Percentiles rank a stretch among this genome's conserved stretches.
These are phyloP conservation scores for Pontederia crassipes DNA, from an alignment of 176 grass and related monocot species.

Conservation along the genomic window DNA sequence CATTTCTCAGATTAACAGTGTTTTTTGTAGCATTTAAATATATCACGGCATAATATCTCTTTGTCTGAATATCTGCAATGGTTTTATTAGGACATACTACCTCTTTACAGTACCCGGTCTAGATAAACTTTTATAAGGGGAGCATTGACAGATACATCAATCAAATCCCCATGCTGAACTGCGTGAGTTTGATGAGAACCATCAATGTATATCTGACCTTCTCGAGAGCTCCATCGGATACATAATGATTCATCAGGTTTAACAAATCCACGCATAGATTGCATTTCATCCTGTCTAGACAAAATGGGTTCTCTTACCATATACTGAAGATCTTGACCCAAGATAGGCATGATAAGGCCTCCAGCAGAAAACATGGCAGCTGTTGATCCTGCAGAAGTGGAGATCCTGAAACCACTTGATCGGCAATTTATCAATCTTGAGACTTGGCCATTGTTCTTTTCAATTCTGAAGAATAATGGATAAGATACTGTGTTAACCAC, in stretches of 20 bases:
- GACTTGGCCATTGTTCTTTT: conserved; percentile 24
- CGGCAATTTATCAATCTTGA: conserved; percentile 58
- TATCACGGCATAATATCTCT: no score
- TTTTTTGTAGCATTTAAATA: no score
- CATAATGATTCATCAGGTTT: conserved; percentile 38
- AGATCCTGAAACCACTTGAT: conserved; percentile 81
- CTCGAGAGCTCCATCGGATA: conserved; percentile 63
- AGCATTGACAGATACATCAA: conserved; percentile 60
- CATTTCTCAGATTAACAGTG: no score
- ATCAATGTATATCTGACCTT: conserved; percentile 72
- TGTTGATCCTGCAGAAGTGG: conserved; percentile 86
- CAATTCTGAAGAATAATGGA: conserved; percentile 32
- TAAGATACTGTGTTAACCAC: neutral
- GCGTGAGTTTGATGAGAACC: conserved; percentile 63
- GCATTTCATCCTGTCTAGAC: conserved; percentile 28
- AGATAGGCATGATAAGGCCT: conserved; percentile 67
- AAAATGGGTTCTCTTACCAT: conserved; percentile 90
- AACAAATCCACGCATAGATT: conserved; percentile 59
- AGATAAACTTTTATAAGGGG: conserved; percentile 74
- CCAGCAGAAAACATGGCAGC: conserved; percentile 88
- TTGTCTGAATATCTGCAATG: no score
- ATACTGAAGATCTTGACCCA: conserved; percentile 67
- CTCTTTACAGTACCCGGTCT: conserved; percentile 34
- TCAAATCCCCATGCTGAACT: conserved; percentile 63
- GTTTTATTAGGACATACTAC: no score